A percentile compares a stretch with the other conserved stretches of the same genome.
phyloP scores from a whole-genome alignment of 2,329 filamentous ascomycete genomes.

The Pseudopyrenochaeta lycopersici region DNA sequence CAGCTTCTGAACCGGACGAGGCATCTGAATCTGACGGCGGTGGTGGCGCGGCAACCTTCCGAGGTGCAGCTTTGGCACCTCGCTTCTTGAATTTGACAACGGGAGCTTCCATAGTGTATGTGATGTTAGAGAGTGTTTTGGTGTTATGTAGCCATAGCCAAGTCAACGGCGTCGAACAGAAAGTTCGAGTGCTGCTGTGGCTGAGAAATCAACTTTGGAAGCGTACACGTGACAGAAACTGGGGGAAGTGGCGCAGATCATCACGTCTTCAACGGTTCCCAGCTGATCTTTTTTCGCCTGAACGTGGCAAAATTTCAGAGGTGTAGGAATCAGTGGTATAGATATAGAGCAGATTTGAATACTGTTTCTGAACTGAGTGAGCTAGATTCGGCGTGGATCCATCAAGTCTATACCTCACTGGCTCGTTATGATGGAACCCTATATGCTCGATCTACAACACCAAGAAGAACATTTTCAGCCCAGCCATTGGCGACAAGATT shows the following conservation, averaged over 20 bases:
- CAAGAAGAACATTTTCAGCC: no score
- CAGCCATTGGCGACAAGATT: background rate
- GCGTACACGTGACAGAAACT: constrained; percentile 14
- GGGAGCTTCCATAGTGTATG: constrained; percentile 55
- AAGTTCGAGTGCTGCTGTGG: constrained; percentile 35
- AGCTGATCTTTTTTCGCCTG: background rate
- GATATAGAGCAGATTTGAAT: no score
- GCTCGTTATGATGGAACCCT: no score
- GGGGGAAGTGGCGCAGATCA: constrained; percentile 18
- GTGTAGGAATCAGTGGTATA: background rate
- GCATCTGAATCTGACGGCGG: constrained; percentile 64
- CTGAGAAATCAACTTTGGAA: constrained; percentile 25
- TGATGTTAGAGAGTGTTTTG: background rate
- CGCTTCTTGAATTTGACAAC: constrained; percentile 87
- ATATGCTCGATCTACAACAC: no score
- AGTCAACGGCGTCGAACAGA: constrained; percentile 10
- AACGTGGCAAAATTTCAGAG: background rate
- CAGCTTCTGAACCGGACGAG: constrained; percentile 78
- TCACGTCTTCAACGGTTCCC: background rate
- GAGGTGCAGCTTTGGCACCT: constrained; percentile 76
- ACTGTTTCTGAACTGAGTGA: no score
- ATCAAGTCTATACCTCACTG: no score
- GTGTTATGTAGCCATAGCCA: background rate
- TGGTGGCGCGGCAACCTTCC: constrained; percentile 85
- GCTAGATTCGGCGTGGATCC: no score